Base-by-base conservation (phyloP, 2,329 filamentous ascomycete species). In the Monosporascus ibericus region DNA sequence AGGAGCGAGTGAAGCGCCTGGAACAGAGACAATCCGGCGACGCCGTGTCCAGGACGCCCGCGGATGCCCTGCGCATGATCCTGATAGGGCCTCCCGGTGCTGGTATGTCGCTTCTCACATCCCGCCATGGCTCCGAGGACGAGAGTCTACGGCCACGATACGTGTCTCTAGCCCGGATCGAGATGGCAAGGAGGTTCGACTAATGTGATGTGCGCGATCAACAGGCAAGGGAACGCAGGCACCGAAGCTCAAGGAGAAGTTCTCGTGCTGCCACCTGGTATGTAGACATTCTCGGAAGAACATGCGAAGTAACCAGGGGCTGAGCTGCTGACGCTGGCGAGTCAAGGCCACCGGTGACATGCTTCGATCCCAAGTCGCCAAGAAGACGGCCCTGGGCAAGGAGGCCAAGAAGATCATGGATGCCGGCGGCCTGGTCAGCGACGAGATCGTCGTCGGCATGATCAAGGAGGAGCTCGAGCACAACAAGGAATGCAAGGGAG, bases 341-440 rank as follows among this genome's bases (percentile, higher is more conserved):
- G 7, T 30, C 48, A 60, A 96, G 92, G 94, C 94, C 59, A 99
- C 94, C 55, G 94, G 94, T 72, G 94, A 99, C 75, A 99, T 99
- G 94, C 84, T 99, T 68, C 91, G 94, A 68, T 95, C 92, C 62
- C 94, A 99, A 75, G 94, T 99, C 69, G 88, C 92, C 60, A 95
- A 95, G 78, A 96, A 97, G 85, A 99, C 94, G 53, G 75, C 88
- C 55, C 85, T 99, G 60, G 94, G 94, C 64, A 84, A 88, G 69
- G 91, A 96, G 79, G 94, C 94, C 61, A 99, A 99, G 86, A 97
- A 97, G 85, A 99, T 99, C 74, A 99, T 99, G 94, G 94, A 99
- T 70, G 88, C 92, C 71, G 94, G 94, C 65, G 92, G 92, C 63
- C 85, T 99, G 54, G 94, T 99, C 71, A 95, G 91, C 73, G 94